Evolutionary conservation across 2,329 filamentous ascomycete genomes (phyloP).

Genomic region (Sclerotinia nivalis): DNA sequence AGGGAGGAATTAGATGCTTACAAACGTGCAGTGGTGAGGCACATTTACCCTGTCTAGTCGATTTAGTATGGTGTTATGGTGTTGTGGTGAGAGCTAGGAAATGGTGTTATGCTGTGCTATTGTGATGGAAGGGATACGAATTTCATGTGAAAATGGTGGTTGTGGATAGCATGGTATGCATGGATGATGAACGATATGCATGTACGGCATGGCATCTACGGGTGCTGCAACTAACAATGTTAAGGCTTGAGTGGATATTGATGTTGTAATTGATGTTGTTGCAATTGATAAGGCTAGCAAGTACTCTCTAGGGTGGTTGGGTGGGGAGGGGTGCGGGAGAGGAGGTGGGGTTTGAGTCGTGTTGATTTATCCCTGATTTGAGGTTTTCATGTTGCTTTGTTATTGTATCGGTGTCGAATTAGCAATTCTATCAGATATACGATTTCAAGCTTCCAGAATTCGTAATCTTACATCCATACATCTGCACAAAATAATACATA

Average conservation of each 20-base stretch:
- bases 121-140: background rate
- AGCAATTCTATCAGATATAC: background rate
- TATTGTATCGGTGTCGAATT: background rate
- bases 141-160: background rate
- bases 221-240: no score
- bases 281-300: background rate
- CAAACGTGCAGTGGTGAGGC: background rate
- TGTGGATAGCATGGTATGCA: background rate
- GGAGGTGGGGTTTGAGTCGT: background rate
- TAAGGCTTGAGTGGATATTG: no score
- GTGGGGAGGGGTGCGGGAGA: background rate
- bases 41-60: constrained; percentile 2
- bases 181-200: no score
- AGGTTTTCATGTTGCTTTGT: background rate
- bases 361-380: background rate
- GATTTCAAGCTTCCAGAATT: background rate
- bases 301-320: background rate
- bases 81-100: background rate
- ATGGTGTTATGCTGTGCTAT: background rate
- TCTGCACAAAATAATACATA: background rate
- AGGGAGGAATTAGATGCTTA: background rate
- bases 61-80: constrained; percentile 1
- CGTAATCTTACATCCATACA: background rate
- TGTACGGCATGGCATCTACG: no score
- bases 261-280: background rate